Conservation (phyloP, 257 asterid species). For the Dorcoceras hygrometricum region DNA sequence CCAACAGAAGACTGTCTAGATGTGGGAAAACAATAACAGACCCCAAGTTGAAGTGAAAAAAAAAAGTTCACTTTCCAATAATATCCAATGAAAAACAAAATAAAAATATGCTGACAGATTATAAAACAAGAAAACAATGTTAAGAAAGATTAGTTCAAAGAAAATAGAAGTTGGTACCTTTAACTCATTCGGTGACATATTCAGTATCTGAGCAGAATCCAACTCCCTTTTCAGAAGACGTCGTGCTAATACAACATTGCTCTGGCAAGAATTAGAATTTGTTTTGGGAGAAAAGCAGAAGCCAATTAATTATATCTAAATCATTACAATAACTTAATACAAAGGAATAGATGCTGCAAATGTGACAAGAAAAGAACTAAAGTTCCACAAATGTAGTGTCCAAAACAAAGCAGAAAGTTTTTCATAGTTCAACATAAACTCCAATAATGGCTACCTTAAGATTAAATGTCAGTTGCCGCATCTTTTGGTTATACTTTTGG, state of each 20-base stretch:
- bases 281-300: constrained; percentile 13
- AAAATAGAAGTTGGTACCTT: constrained; percentile 46
- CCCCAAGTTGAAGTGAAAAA: constrained; percentile 8
- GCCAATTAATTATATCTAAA: constrained; percentile 10
- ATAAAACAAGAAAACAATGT: not conserved
- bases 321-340: constrained; percentile 8
- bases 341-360: constrained; percentile 4
- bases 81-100: constrained; percentile 1
- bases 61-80: constrained; percentile 12
- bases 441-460: constrained; percentile 53
- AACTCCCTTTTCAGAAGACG: constrained; percentile 76
- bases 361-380: constrained; percentile 5
- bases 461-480: constrained; percentile 64
- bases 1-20: constrained; percentile 13
- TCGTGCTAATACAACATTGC: constrained; percentile 45
- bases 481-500: constrained; percentile 75
- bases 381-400: not conserved
- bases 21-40: constrained; percentile 1
- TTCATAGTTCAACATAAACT: constrained; percentile 13
- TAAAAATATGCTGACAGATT: not conserved
- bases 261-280: constrained; percentile 36
- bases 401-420: constrained; percentile 17
- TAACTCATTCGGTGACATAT: constrained; percentile 69
- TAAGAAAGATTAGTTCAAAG: constrained; percentile 6
- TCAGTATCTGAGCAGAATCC: constrained; percentile 65